Base-by-base conservation (phyloP, 2,329 filamentous ascomycete genomes). In the Aureobasidium sp. region DNA sequence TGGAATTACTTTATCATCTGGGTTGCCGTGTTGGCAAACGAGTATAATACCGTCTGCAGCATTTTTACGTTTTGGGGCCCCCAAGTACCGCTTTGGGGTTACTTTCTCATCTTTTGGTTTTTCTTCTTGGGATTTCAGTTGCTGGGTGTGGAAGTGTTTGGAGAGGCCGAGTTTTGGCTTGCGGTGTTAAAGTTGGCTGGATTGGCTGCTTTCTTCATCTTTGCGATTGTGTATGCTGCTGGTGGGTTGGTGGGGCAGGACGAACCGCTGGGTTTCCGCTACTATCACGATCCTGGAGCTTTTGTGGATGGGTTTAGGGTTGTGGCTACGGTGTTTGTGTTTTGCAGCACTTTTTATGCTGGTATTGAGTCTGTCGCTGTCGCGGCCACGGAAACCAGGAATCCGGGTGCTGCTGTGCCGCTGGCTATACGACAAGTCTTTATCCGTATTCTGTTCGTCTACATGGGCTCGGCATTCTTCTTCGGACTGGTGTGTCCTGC, bases 1-100 rank as follows among this genome's bases (percentile, higher is more conserved):
- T 89, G 85, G 85, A 88, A 87, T 63, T 89, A 89, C 72, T 89
- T 82, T 67, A 81, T 87, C 68, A 85, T 88, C 62, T 87, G 85
- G 84, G 79, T 81, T 40, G 79, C 79, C 15, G 85, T 89, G 7
- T 75, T 89, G 50, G 81, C 85, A 45, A 89, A 88, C 68, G 86
- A 90, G 71, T 89, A 88, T 72, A 89, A 89, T 63, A 84, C 85
- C 57, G 82, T 87, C 24, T 85, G 81, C 54, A 85, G 81, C 67
- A 86, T 89, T 62, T 76, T 88, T 58, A 79, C 81, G 0, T 87
- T 86, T 67, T 89, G 86, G 86, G 82, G 78, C 27, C 82, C 84
- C 29, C 71, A 71, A 27, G 70, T 77, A 15, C 75, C 75, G 1
- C 63, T 74, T 1, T 77, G 72, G 70, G 75, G 71, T 3, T 76